Conservation (phyloP, 148 eudicot species). For the Cornus controversa region DNA sequence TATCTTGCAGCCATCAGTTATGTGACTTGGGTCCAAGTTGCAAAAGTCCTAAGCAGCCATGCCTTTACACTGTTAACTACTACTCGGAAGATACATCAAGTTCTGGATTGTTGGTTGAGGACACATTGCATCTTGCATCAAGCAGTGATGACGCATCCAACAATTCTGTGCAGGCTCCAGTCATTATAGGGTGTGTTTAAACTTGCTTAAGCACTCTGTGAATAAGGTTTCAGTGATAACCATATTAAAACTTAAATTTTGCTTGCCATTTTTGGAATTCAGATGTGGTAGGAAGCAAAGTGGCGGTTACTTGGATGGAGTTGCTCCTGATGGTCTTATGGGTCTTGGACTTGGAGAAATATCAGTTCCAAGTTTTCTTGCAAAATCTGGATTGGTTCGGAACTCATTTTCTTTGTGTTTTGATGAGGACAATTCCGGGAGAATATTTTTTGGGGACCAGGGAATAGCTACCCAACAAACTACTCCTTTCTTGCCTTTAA, state of each 20-base stretch:
- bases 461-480: conserved; percentile 57
- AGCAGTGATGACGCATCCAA: conserved; percentile 45
- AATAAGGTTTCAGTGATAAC: background rate
- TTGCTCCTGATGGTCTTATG: conserved; percentile 95
- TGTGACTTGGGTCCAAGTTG: conserved; percentile 67
- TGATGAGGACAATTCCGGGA: conserved; percentile 70
- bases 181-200: conserved; percentile 63
- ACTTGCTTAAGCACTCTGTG: background rate
- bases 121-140: conserved; percentile 69
- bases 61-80: conserved; percentile 70
- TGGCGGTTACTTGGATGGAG: conserved; percentile 82
- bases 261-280: conserved; percentile 9
- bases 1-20: conserved; percentile 68
- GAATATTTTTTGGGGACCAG: conserved; percentile 81
- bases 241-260: background rate
- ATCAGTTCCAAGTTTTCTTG: conserved; percentile 82
- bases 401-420: conserved; percentile 92
- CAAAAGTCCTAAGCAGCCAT: conserved; percentile 52
- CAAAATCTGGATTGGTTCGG: conserved; percentile 69
- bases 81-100: conserved; percentile 64
- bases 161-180: conserved; percentile 56
- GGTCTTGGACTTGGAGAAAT: conserved; percentile 84
- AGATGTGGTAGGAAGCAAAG: conserved; percentile 96
- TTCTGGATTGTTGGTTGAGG: conserved; percentile 88
- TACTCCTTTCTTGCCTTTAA: conserved; percentile 63